Evolutionary conservation across 768 basidiomycete species (phyloP), one percentile per base, ranked within the genome.

Genomic region (Gloeostereum incarnatum): DNA sequence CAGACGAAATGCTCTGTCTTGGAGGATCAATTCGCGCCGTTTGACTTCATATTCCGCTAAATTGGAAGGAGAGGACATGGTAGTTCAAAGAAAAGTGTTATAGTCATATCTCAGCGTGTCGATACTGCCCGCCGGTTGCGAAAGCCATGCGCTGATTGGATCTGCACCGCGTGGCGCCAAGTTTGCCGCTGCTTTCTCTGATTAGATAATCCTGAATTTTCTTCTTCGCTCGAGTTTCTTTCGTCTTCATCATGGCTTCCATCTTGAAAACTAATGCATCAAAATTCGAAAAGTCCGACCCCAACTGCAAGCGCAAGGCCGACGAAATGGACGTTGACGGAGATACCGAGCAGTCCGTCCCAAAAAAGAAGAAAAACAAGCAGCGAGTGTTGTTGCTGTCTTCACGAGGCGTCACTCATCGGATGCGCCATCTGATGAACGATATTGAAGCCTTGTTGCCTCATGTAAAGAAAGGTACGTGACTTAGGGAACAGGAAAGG

Each of bases 371-470:
- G 62, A 79, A 77, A 58, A 93, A 97, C 67, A 96, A 91, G 72
- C 94, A 99, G 67, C 78, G 93, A 45, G 93, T 97, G 5, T 66
- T 99, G 38, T 57, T 98, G 50, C 75, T 97, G 35, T 90, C 86
- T 29, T 98, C 94, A 35, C 72, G 96, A 41, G 96, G 96, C 37
- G 74, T 97, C 39, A 97, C 91, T 14, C 86, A 93, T 59, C 76
- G 96, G 19, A 97, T 97, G 92, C 67, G 96, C 45, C 96, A 99
- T 59, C 67, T 99, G 42, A 92, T 97, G 90, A 86, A 81, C 49
- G 96, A 99, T 57, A 54, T 99, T 38, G 88, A 93, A 56, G 76
- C 71, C 0, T 64, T 99, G 20, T 58, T 99, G 7, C 96, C 96
- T 4, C 96, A 99, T 59, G 75, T 87, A 3, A 99, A 98, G 68